These are phyloP conservation scores for Pleodorina starrii DNA, from an alignment of 139 green algal genomes.

Conservation along the genomic window DNA sequence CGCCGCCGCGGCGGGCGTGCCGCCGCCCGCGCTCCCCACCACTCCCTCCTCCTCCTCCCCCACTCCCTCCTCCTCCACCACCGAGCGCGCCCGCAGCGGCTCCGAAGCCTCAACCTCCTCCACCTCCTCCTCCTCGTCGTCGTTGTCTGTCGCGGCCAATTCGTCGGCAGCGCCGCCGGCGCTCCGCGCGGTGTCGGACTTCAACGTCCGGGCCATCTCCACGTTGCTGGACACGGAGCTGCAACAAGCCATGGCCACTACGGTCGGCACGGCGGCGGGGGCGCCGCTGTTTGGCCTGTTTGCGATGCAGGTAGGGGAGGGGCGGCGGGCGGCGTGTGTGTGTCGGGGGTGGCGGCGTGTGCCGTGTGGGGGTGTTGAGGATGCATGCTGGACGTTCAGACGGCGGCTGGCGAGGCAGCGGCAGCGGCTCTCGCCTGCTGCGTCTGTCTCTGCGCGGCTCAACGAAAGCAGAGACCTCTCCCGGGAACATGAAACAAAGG, in stretches of 20 bases:
- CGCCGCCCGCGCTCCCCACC: slow-evolving; percentile 8
- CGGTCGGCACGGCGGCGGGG: slow-evolving; percentile 75
- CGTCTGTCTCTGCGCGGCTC: too few relatives aligned
- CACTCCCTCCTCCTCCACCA: neutral
- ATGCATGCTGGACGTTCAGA: too few relatives aligned
- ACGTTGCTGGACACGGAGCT: slow-evolving; percentile 89
- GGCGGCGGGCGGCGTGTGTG: neutral
- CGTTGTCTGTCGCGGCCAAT: neutral
- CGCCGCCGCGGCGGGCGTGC: neutral
- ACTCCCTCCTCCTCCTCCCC: neutral
- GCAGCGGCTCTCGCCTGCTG: too few relatives aligned
- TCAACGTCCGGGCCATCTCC: slow-evolving; percentile 67
- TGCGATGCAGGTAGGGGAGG: slow-evolving; percentile 1
- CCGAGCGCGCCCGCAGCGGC: slow-evolving; percentile 8
- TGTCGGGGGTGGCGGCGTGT: too few relatives aligned
- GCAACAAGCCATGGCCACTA: slow-evolving; percentile 81
- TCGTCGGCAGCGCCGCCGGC: neutral
- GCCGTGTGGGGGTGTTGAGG: too few relatives aligned
- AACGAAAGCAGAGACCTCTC: too few relatives aligned
- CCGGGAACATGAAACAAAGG: too few relatives aligned
- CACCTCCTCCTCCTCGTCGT: neutral
- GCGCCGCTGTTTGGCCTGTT: slow-evolving; percentile 42
- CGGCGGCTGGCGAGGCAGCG: too few relatives aligned
- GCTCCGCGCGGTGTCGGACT: slow-evolving; percentile 50
- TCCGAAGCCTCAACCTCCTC: slow-evolving; percentile 11